Conservation (phyloP, 805 yeast species). For the Zygosaccharomyces pseudorouxii region DNA sequence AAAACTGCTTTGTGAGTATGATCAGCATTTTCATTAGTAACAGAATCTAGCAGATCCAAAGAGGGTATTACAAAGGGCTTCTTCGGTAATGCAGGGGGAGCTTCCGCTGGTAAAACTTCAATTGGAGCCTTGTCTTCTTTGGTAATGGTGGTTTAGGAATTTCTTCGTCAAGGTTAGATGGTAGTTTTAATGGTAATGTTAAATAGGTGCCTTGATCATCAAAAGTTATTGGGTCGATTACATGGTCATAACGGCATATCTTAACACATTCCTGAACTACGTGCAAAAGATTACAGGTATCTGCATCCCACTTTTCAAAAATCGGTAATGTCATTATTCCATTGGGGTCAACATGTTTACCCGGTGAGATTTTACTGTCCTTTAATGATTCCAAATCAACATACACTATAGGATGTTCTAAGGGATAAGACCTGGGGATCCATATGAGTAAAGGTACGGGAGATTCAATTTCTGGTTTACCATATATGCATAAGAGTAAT, state of each 20-base stretch:
- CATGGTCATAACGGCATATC: conserved; percentile 6
- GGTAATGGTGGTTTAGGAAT: conserved; percentile 14
- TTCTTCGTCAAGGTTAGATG: conserved; percentile 12
- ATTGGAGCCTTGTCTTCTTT: conserved; percentile 5
- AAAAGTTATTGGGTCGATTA: neutral
- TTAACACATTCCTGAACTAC: conserved; percentile 14
- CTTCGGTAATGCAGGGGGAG: conserved; percentile 29
- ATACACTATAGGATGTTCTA: conserved; percentile 59
- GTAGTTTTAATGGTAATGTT: conserved; percentile 13
- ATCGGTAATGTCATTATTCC: conserved; percentile 71
- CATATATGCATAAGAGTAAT: conserved; percentile 60
- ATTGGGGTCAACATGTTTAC: conserved; percentile 61
- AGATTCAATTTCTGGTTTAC: conserved; percentile 38
- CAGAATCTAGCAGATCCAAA: conserved; percentile 13
- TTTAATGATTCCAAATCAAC: conserved; percentile 49
- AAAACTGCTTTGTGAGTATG: conserved; percentile 18
- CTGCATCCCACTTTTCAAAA: conserved; percentile 52
- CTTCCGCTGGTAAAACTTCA: conserved; percentile 28
- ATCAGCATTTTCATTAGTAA: conserved; percentile 4
- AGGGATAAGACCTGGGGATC: conserved; percentile 72
- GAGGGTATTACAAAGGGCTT: conserved; percentile 5
- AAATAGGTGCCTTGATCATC: neutral
- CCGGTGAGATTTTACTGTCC: conserved; percentile 45
- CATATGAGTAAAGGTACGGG: conserved; percentile 65
- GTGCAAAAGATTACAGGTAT: conserved; percentile 11